Conservation (phyloP, 768 basidiomycete genomes). For the Hericium alpestre region DNA sequence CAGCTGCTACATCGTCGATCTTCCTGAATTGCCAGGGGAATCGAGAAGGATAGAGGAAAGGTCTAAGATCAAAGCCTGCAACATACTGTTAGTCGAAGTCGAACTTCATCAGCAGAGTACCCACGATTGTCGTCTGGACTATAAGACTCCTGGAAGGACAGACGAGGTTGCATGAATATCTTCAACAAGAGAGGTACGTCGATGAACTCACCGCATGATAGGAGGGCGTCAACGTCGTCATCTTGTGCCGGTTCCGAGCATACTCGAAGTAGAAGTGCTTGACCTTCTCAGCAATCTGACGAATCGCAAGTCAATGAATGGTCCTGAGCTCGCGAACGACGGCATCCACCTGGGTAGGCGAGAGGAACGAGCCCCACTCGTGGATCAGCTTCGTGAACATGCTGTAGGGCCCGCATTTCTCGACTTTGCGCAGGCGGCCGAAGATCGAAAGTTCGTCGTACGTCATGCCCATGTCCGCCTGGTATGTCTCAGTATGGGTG, state of each 20-base stretch:
- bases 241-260: constrained; percentile 95
- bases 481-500: too few relatives aligned
- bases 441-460: constrained; percentile 94
- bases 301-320: background rate
- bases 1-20: constrained; percentile 79
- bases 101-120: constrained; percentile 17
- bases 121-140: constrained; percentile 93
- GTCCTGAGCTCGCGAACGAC: background rate
- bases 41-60: constrained; percentile 89
- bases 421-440: constrained; percentile 86
- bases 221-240: constrained; percentile 90
- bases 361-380: constrained; percentile 83
- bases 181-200: background rate
- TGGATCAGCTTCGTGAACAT: constrained; percentile 93
- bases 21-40: constrained; percentile 97
- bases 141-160: constrained; percentile 66
- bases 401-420: constrained; percentile 96
- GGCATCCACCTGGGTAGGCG: constrained; percentile 60
- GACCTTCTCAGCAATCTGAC: constrained; percentile 90
- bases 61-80: constrained; percentile 86
- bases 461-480: constrained; percentile 99
- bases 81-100: constrained; percentile 7
- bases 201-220: constrained; percentile 74
- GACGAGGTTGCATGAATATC: background rate
- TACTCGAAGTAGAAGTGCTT: constrained; percentile 96